Evolutionary conservation across 1,284 basidiomycete species (phyloP).

Genomic region (Fomitopsis schrenkii): DNA sequence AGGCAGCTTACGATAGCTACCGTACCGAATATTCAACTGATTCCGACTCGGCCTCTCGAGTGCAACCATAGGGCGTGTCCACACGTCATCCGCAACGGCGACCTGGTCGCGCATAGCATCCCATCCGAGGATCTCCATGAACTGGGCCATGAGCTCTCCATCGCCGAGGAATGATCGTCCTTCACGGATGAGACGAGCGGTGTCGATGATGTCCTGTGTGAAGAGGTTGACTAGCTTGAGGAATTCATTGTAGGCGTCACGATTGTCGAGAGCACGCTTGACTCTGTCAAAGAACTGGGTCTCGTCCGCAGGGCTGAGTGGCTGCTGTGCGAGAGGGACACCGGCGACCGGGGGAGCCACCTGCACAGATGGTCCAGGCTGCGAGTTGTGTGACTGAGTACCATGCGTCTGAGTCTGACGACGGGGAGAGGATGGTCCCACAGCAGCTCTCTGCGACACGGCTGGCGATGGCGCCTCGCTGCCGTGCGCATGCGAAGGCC

Average conservation of each 20-base stretch:
- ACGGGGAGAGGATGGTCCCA: conserved; percentile 20
- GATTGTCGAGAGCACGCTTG: conserved; percentile 83
- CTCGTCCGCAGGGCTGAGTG: conserved; percentile 57
- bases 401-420: conserved; percentile 16
- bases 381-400: conserved; percentile 16
- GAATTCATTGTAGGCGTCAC: conserved; percentile 94
- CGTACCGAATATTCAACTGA: conserved; percentile 59
- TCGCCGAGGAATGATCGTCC: conserved; percentile 63
- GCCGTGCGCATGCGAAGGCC: conserved; percentile 19
- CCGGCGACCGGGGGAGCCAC: conserved; percentile 23
- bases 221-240: conserved; percentile 94
- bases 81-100: conserved; percentile 42
- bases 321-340: conserved; percentile 28
- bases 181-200: conserved; percentile 73
- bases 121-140: conserved; percentile 92
- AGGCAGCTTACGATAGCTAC: conserved; percentile 90
- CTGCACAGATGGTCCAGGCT: conserved; percentile 26
- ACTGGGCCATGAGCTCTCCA: conserved; percentile 77
- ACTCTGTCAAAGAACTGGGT: conserved; percentile 93
- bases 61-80: conserved; percentile 28
- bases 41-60: conserved; percentile 51
- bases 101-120: conserved; percentile 64
- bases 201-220: conserved; percentile 91
- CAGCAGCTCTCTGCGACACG: conserved; percentile 20
- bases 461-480: conserved; percentile 24